Evolutionary conservation across 1,284 basidiomycete genomes (phyloP), one percentile per base, ranked within the genome.

Genomic region (Marasmius fiardii): DNA sequence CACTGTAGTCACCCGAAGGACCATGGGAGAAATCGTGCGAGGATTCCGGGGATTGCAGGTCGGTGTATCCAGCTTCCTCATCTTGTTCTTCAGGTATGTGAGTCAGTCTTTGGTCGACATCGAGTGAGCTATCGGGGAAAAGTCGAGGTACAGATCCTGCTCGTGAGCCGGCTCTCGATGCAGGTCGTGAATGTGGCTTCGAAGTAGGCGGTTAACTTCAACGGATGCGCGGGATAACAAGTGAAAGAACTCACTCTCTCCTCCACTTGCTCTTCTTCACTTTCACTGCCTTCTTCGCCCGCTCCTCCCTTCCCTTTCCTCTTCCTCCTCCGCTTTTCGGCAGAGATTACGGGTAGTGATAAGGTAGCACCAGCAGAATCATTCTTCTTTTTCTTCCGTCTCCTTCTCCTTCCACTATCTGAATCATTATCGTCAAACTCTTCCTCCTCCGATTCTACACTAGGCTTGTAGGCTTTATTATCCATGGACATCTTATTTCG

Each of bases 381-480:
- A 39, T 77, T 80, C 64, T 79, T 83, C 67, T 81, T 84, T 66
- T 80, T 79, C 68, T 74, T 82, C 60, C 74, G 76, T 60, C 71
- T 78, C 56, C 74, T 76, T 63, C 76, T 83, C 51, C 76, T 53
- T 1, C 45, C 51, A 43, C 24, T 43, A 31, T 58, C 57, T 1
- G 53, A 52, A 73, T 73, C 83, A 51, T 81, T 83, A 33, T 81
- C 82, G 11, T 77, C 76, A n/a, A n/a, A n/a, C 28, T 73, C 67
- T 45, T 88, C 82, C 26, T 84, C 85, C 41, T 87, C 84, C 0
- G 77, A 79, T 51, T 79, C 78, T 41, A 88, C 85, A 34, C 81
- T 70, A 18, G 90, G 90, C 53, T 80, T 80, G 64, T 92, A 92
- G 0, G 89, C 88, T 65, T 87, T 88, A 69, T 92, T 90, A 67